These are phyloP conservation scores for Phytophthora capsici DNA, from an alignment of 352 stramenopile genomes.

Conservation along the genomic window DNA sequence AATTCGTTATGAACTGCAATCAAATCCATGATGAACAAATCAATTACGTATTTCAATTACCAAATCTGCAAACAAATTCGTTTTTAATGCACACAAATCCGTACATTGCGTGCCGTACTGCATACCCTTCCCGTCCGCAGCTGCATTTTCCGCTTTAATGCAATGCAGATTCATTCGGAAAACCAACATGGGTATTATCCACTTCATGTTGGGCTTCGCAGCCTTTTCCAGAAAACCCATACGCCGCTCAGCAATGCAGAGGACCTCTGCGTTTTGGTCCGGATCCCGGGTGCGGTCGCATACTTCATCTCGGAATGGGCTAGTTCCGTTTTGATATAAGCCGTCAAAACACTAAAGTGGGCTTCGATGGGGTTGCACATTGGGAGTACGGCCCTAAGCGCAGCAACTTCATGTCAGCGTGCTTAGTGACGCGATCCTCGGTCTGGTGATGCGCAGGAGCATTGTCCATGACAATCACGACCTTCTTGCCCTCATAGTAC, in stretches of 20 bases:
- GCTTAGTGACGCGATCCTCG: not conserved
- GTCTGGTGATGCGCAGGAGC: conserved; percentile 8
- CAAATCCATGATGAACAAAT: not conserved
- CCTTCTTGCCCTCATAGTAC: not conserved
- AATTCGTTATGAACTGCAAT: not conserved
- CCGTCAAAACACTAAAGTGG: not conserved
- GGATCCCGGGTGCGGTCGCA: not conserved
- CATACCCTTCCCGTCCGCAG: too few relatives aligned
- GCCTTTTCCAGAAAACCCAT: not conserved
- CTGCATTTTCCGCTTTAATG: not conserved
- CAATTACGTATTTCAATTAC: not conserved
- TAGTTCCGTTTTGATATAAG: not conserved
- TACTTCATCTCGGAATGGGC: not conserved
- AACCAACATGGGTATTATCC: not conserved
- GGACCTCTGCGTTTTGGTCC: not conserved
- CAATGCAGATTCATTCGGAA: not conserved
- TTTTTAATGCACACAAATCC: not conserved
- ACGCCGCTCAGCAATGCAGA: not conserved
- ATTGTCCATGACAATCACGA: conserved; percentile 11
- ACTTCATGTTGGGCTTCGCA: not conserved
- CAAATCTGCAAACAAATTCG: not conserved
- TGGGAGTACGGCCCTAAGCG: conserved; percentile 10
- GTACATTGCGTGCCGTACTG: not conserved
- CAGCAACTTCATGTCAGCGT: conserved; percentile 13
- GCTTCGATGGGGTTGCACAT: conserved; percentile 12